These are phyloP conservation scores for Meripilus lineatus DNA, from an alignment of 1,284 basidiomycete species.

Conservation along the genomic window DNA sequence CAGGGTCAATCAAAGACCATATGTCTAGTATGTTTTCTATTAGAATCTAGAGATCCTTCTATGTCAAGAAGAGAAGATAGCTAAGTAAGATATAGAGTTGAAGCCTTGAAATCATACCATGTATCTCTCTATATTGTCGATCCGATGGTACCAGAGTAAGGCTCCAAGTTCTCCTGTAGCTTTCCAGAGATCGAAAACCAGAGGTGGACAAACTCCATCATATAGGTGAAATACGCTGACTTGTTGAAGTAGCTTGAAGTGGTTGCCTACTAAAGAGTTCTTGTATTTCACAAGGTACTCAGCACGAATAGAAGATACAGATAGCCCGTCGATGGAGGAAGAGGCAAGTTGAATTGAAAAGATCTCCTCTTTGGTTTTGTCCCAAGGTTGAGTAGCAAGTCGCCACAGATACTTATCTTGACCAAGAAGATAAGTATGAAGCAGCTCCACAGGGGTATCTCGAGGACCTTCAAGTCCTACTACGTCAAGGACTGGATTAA, in stretches of 20 bases:
- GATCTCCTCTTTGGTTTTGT: conserved; percentile 15
- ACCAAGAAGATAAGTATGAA: conserved; percentile 34
- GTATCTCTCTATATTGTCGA: conserved; percentile 29
- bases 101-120: conserved; percentile 17
- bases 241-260: conserved; percentile 35
- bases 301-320: conserved; percentile 22
- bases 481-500: conserved; percentile 17
- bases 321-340: conserved; percentile 27
- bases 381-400: conserved; percentile 19
- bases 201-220: neutral
- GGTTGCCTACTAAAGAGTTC: conserved; percentile 35
- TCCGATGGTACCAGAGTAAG: conserved; percentile 32
- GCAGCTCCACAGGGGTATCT: conserved; percentile 33
- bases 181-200: conserved; percentile 18
- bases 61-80: neutral
- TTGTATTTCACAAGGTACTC: conserved; percentile 34
- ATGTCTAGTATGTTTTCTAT: conserved; percentile 19
- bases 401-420: conserved; percentile 36
- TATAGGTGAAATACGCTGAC: conserved; percentile 8
- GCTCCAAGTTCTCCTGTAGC: conserved; percentile 28
- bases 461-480: conserved; percentile 26
- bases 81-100: neutral
- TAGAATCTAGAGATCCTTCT: conserved; percentile 13
- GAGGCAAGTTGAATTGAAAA: conserved; percentile 26
- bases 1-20: conserved; percentile 17